Evolutionary conservation across 495 filamentous ascomycete species (phyloP), one percentile per base, ranked within the genome.

Genomic region (Tricharina praecox): DNA sequence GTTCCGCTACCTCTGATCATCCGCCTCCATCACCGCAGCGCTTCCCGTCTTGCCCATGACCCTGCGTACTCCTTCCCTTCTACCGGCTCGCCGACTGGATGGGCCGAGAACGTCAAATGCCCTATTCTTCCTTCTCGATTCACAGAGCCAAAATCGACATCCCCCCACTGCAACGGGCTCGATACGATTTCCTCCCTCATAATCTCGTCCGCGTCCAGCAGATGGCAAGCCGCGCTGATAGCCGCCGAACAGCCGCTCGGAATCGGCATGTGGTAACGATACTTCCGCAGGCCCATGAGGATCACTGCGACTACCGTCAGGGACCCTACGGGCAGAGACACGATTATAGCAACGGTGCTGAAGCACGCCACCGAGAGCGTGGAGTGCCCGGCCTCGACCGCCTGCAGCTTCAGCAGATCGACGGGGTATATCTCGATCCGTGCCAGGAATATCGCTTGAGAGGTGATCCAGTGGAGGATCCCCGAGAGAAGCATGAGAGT

Each of bases 401-500:
- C n/a, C n/a, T n/a, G n/a, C n/a, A n/a, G n/a, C n/a, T n/a, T n/a
- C n/a, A n/a, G n/a, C n/a, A n/a, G n/a, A n/a, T n/a, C n/a, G n/a
- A n/a, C n/a, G n/a, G n/a, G n/a, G n/a, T n/a, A n/a, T n/a, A 40
- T 45, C 43, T 23, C 20, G 10, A 67, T 45, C 0, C 51, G 52
- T 1, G 54, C 54, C 5, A 67, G 55, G 43, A 67, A 70, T 0
- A 68, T 43, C n/a, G 62, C 62, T 39, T 72, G 64, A 0, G 66
- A 68, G 15, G 64, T 49, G 0, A 68, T 56, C 67, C 66, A 70
- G 47, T 70, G 67, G 2, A 66, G 50, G 2, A 59, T 1, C 0
- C 50, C 54, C 5, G 55, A 59, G 25, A 39, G 20, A 1, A 51
- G 15, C n/a, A 61, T 51, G 3, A 69, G 42, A 0, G 66, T 64